phyloP scores from a whole-genome alignment of 2,329 filamentous ascomycete species.

The Aspergillus hortae region DNA sequence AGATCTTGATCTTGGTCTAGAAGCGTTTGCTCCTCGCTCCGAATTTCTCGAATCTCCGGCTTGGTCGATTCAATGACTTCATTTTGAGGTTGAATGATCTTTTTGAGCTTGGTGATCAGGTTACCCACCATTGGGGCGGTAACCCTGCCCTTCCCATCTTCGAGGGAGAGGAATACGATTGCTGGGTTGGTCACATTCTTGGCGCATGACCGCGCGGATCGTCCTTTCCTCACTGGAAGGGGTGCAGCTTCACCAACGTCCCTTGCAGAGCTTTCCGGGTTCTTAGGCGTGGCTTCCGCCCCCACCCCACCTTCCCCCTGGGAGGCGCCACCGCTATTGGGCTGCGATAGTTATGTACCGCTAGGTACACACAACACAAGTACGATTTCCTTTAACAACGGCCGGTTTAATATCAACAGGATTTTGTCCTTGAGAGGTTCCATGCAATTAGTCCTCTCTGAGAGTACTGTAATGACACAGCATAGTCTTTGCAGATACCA shows the following conservation, averaged over 20 bases:
- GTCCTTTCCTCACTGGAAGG: neutral
- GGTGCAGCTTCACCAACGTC: neutral
- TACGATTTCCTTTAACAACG: neutral
- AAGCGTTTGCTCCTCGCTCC: neutral
- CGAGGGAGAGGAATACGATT: neutral
- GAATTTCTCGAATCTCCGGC: neutral
- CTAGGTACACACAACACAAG: conserved; percentile 7
- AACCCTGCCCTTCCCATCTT: neutral
- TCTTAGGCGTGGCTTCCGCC: neutral
- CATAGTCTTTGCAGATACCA: too few relatives aligned
- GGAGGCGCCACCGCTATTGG: conserved; percentile 6
- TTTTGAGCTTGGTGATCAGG: neutral
- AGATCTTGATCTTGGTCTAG: neutral
- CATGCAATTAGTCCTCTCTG: too few relatives aligned
- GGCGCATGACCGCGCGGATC: neutral
- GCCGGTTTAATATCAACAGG: neutral
- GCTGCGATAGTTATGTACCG: conserved; percentile 5
- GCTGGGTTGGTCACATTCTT: neutral
- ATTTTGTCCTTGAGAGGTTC: too few relatives aligned
- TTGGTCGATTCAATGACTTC: neutral
- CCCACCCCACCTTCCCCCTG: neutral
- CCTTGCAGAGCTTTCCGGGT: neutral
- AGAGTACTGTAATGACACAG: too few relatives aligned
- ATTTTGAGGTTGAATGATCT: neutral
- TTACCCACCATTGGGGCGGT: neutral